Evolutionary conservation across 1,284 basidiomycete species (phyloP), one percentile per base, ranked within the genome.

Genomic region (Ustanciosporium gigantosporum): DNA sequence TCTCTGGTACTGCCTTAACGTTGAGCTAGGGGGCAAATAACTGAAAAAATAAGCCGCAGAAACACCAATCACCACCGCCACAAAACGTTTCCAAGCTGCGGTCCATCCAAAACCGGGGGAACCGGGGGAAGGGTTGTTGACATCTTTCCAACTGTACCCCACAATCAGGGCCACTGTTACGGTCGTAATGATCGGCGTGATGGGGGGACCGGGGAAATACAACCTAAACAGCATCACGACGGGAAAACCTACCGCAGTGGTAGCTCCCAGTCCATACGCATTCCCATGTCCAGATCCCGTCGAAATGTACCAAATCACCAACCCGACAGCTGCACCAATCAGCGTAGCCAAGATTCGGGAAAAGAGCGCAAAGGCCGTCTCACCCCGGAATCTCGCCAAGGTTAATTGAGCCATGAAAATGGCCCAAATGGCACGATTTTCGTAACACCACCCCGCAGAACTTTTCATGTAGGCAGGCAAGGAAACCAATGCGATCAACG

Each of bases 191-290:
- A 90, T 81, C 45, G 85, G 85, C 31, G 82, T 86, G 81, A 90
- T 85, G 0, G 86, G 85, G 2, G 85, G 83, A 9, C 84, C 85
- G 0, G 89, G 87, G 82, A 84, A 88, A 77, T 91, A 87, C 19
- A 90, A 76, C 20, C 88, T 81, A 25, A 82, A 78, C 48, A 79
- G 69, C 80, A 78, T 71, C 14, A 84, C 84, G 5, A 71, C 25
- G 0, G 88, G 88, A 66, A 88, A 88, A 25, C 82, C 83, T 6
- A 91, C 84, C 0, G 84, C 86, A 17, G 83, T 83, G 0, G 86
- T 83, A 0, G 84, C 88, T 0, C 84, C 88, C 5, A 93, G 77
- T 0, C 88, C 90, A 61, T 85, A 92, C 3, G 87, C 76, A 68
- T 85, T 91, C 5, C 45, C 56, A 2, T 46, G 25, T 1, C 53